Base-by-base conservation (phyloP, 2,329 filamentous ascomycete genomes). In the Waltergamsia citrina region DNA sequence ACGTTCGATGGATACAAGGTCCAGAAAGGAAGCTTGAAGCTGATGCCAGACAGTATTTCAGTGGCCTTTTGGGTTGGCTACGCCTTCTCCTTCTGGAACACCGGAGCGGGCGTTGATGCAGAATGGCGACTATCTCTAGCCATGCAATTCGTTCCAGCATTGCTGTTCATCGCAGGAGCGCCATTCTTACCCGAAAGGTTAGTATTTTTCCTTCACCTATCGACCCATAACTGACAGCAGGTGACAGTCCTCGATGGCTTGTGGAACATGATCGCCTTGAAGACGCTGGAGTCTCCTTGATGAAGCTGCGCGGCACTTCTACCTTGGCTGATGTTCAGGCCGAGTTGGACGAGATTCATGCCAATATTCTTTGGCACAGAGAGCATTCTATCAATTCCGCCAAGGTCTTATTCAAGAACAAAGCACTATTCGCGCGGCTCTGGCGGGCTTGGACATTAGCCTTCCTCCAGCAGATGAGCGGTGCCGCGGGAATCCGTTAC, bases 401-500 rank as follows among this genome's bases (percentile, higher is more conserved):
- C 43, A 49, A 42, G 8, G 47, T 50, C 7, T 48, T 58, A 16
- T 52, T 56, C 41, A 53, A 47, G 7, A 40, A 56, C 28, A 41
- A 46, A 17, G 47, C 44, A 9, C 42, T 58, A 3, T 55, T 53
- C 37, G 45, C 49, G 17, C 46, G 54, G 2, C 38, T 58, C 12
- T 58, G 54, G 54, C 46, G 54, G 10, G 53, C 54, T 20, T 47
- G 51, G 29, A 35, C 54, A 6, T 35, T 58, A 3, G 47, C 50
- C 14, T 55, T 58, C 38, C 50, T 58, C 42, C 50, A 51, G 12
- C 52, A 55, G 41, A 54, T 58, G 52, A 50, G 48, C 28, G 54
- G 54, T n/a, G 53, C 52, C 21, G 49, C 51, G 1, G 54, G 52
- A 10, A 55, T 58, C 42, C 54, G 56, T 19, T 58, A 58, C 37